Evolutionary conservation across 257 asterid genomes (phyloP), one percentile per base, ranked within the genome.

Genomic region (Nicotiana obtusifolia): DNA sequence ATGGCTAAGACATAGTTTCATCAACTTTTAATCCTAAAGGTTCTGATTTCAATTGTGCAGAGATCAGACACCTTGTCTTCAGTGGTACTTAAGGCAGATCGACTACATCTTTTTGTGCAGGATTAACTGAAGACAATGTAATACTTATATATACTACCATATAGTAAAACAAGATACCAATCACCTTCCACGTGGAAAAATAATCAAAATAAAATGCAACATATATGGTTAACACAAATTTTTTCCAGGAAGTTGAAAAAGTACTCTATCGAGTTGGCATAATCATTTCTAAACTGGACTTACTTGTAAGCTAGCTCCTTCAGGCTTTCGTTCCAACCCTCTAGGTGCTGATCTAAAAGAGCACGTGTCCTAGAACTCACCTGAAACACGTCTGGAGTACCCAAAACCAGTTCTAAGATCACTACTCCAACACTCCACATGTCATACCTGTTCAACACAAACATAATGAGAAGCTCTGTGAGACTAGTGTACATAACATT

Each of bases 401-500:
- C 99, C 82, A 95, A 90, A 78, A 95, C 87, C 88, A 95, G 84
- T 91, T 95, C 99, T 93, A 95, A 82, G 77, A 95, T 91, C 73
- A 95, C 91, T 82, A 94, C 95, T 66, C 99, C 99, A 82, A 91
- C 97, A 85, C 99, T 95, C 99, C 99, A 95, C 97, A 91, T 91
- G 85, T 95, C 99, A 86, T 95, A 95, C 97, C 99, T 95, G 78
- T 57, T 81, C 86, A 83, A 87, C 81, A 85, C 54, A 83, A 44
- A 47, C 4, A 44, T 14, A 47, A 44, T 47, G 60, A 71, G 78
- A 73, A 47, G 60, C 60, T 22, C 78, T 35, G 15, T 6, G 4
- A 73, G 61, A 73, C 22, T 22, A 73, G 60, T 73, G 60, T 17
- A 71, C 22, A 33, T 41, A 11, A 7, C 78, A 10, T 69, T n/a